Conservation (phyloP, 1,139 yeast genomes). For the Casaregolazyma suthepensis region DNA sequence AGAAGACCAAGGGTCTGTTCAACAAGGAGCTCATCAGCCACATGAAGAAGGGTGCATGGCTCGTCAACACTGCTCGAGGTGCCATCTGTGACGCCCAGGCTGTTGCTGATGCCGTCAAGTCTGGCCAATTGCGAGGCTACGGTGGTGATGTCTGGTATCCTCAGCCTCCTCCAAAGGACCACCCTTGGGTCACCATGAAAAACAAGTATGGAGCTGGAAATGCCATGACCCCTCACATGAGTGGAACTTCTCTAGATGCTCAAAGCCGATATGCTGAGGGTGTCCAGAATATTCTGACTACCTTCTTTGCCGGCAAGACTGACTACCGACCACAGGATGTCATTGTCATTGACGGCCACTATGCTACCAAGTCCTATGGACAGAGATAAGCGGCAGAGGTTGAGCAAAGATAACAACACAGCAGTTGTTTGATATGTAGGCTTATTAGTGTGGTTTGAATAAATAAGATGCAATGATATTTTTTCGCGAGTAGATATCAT, state of each 20-base stretch:
- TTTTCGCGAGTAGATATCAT: too few relatives aligned
- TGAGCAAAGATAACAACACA: too few relatives aligned
- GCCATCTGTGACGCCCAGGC: constrained; percentile 69
- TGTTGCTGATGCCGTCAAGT: constrained; percentile 64
- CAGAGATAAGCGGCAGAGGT: constrained; percentile 2
- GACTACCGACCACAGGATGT: constrained; percentile 72
- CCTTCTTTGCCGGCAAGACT: constrained; percentile 53
- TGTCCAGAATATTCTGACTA: constrained; percentile 55
- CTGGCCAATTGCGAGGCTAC: constrained; percentile 69
- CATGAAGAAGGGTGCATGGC: constrained; percentile 72
- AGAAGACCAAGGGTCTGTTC: constrained; percentile 58
- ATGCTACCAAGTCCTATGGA: constrained; percentile 71
- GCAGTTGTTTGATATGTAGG: background rate
- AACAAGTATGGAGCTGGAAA: constrained; percentile 68
- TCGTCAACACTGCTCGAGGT: constrained; percentile 82
- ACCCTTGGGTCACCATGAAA: constrained; percentile 70
- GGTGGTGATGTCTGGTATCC: constrained; percentile 89
- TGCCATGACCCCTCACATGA: constrained; percentile 80
- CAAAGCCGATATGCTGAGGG: constrained; percentile 70
- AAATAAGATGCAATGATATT: background rate
- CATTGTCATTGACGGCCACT: constrained; percentile 65
- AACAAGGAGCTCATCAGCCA: constrained; percentile 61
- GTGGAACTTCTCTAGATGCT: constrained; percentile 78
- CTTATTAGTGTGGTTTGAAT: background rate
- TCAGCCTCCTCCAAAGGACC: constrained; percentile 52